Conservation (phyloP, 331 rosid species). For the Malus hybrid region DNA sequence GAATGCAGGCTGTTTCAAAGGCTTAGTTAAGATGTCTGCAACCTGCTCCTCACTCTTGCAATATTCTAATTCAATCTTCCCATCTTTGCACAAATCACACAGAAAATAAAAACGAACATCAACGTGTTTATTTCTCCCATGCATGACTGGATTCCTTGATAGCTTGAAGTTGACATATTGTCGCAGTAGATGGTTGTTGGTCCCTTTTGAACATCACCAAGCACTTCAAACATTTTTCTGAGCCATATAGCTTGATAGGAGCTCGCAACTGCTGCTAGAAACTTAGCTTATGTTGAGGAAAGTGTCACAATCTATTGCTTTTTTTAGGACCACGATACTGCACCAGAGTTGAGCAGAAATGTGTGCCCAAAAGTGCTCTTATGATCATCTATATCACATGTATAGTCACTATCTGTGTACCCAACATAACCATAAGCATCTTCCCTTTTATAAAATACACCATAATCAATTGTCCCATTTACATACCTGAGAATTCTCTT, state of each 20-base stretch:
- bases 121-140: not conserved
- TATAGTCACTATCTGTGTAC: too few relatives aligned
- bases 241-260: not conserved
- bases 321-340: not conserved
- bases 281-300: not conserved
- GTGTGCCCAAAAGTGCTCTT: not conserved
- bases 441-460: too few relatives aligned
- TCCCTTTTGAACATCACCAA: not conserved
- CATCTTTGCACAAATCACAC: not conserved
- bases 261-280: not conserved
- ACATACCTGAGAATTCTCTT: too few relatives aligned
- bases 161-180: not conserved
- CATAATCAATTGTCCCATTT: too few relatives aligned
- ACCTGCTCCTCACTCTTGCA: not conserved
- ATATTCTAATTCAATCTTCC: too few relatives aligned
- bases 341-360: not conserved
- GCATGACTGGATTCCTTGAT: not conserved
- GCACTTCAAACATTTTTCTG: not conserved
- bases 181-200: not conserved
- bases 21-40: not conserved
- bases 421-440: too few relatives aligned
- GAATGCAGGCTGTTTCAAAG: not conserved
- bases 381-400: not conserved
- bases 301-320: not conserved
- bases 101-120: not conserved